phyloP scores from a whole-genome alignment of 1,284 basidiomycete genomes.

The Nidula niveotomentosa region DNA sequence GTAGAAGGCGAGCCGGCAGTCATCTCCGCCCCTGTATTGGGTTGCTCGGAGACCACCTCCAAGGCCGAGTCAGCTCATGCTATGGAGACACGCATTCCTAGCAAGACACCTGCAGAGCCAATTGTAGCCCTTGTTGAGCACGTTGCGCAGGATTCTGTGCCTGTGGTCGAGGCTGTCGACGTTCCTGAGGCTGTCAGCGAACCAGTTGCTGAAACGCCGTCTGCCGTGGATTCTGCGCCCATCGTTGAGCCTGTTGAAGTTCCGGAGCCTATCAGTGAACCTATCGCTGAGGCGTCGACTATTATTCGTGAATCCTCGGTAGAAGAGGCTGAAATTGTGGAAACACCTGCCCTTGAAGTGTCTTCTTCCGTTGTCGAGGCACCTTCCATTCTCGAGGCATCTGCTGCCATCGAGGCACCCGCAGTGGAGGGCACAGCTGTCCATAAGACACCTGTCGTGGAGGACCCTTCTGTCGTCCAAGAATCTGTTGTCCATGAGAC shows the following conservation, averaged over 20 bases:
- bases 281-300: slow-evolving; percentile 6
- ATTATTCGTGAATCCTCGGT: not conserved
- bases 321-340: not conserved
- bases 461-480: not conserved
- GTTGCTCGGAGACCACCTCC: too few relatives aligned
- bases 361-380: too few relatives aligned
- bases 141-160: not conserved
- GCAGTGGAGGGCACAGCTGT: not conserved
- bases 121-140: not conserved
- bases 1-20: not conserved
- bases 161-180: not conserved
- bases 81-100: too few relatives aligned
- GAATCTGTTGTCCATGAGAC: not conserved
- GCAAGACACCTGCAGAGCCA: too few relatives aligned
- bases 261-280: not conserved
- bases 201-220: not conserved
- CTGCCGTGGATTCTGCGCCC: not conserved
- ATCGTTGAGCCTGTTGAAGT: not conserved
- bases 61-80: too few relatives aligned
- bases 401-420: not conserved
- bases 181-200: not conserved
- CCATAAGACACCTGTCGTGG: not conserved
- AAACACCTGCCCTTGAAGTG: not conserved
- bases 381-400: not conserved
- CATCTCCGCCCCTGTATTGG: too few relatives aligned